Conservation (phyloP, 1,139 yeast genomes). For the Suhomyces chickasaworum region DNA sequence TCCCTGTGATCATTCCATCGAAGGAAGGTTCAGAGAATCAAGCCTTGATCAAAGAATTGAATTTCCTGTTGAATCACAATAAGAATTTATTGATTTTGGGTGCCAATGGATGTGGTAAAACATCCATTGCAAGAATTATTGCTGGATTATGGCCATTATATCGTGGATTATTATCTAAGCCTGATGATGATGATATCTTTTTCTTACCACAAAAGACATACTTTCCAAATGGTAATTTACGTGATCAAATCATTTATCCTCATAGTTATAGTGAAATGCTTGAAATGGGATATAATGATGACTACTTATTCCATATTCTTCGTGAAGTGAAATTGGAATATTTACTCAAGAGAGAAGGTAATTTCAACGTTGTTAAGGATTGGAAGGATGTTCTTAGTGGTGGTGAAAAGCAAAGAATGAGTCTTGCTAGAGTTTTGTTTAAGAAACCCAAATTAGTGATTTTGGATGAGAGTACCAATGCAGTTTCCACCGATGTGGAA, state of each 20-base stretch:
- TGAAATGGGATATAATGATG: constrained; percentile 71
- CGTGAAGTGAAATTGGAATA: constrained; percentile 80
- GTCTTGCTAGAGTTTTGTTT: constrained; percentile 85
- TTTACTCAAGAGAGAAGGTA: constrained; percentile 64
- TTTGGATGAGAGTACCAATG: constrained; percentile 91
- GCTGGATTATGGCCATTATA: constrained; percentile 95
- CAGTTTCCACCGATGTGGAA: constrained; percentile 90
- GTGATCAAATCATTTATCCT: constrained; percentile 90
- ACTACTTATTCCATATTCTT: constrained; percentile 65
- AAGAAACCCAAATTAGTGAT: constrained; percentile 81
- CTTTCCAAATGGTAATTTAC: constrained; percentile 72
- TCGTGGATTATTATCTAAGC: constrained; percentile 79
- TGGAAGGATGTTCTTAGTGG: constrained; percentile 95
- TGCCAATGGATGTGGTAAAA: constrained; percentile 87
- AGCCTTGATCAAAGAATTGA: constrained; percentile 58
- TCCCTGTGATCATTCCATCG: constrained; percentile 81
- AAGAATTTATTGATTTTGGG: constrained; percentile 82
- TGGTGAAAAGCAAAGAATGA: constrained; percentile 91
- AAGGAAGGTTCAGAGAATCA: constrained; percentile 55
- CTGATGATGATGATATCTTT: constrained; percentile 68
- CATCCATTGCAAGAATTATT: constrained; percentile 79
- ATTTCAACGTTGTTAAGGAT: constrained; percentile 62
- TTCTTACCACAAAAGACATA: constrained; percentile 85
- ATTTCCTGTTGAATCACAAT: constrained; percentile 64
- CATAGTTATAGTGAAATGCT: constrained; percentile 77